Evolutionary conservation across 2,329 filamentous ascomycete species (phyloP).

Genomic region (Sarocladium strictum): DNA sequence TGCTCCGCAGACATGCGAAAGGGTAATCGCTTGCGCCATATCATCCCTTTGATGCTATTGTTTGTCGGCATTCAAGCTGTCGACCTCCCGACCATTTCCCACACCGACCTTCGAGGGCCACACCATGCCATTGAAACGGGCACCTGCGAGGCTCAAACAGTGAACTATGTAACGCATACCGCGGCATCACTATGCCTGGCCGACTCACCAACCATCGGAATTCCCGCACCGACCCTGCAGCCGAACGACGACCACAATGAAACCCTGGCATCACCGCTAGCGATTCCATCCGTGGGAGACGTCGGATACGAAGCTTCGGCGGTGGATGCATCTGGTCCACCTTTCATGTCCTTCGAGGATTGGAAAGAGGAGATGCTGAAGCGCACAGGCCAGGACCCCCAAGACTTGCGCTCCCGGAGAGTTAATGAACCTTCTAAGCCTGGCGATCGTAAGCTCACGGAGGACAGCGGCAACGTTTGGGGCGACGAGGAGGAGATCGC

Average conservation of each 20-base stretch:
- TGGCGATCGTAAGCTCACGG: neutral
- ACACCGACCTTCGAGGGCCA: neutral
- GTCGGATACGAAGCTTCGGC: conserved; percentile 3
- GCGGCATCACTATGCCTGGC: conserved; percentile 71
- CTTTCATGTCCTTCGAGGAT: conserved; percentile 95
- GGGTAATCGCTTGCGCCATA: neutral
- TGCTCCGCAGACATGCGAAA: conserved; percentile 21
- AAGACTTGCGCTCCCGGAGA: conserved; percentile 62
- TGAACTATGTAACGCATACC: conserved; percentile 78
- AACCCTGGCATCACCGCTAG: conserved; percentile 4
- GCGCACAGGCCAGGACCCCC: conserved; percentile 67
- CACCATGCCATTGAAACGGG: neutral
- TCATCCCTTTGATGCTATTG: neutral
- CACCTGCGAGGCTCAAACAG: conserved; percentile 53
- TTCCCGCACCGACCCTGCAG: neutral
- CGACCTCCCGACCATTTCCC: neutral
- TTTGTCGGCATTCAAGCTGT: neutral
- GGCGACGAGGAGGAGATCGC: conserved; percentile 85
- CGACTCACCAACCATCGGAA: conserved; percentile 46
- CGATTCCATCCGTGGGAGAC: conserved; percentile 9
- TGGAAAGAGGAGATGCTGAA: conserved; percentile 95
- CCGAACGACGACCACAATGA: conserved; percentile 9
- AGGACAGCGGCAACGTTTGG: conserved; percentile 27
- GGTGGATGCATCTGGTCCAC: conserved; percentile 20
- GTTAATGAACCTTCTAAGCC: conserved; percentile 36